phyloP scores from a whole-genome alignment of 2,329 filamentous ascomycete species.

The Hypocrella siamensis region DNA sequence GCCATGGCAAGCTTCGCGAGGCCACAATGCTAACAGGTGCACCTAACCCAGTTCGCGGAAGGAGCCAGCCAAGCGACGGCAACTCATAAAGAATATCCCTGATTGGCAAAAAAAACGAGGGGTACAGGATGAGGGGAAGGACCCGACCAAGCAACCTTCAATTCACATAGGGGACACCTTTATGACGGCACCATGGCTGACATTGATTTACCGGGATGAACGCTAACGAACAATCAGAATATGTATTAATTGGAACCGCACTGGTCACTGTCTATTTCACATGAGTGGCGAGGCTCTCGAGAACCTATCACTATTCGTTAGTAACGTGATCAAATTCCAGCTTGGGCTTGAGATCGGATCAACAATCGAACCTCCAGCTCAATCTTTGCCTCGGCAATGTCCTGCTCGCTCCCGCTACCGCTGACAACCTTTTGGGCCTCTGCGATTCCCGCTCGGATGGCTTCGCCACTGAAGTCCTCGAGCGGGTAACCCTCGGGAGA shows the following conservation, averaged over 20 bases:
- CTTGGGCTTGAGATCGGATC: not conserved
- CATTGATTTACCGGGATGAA: constrained; percentile 20
- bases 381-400: constrained; percentile 97
- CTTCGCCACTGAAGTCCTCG: constrained; percentile 90
- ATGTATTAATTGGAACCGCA: constrained; percentile 26
- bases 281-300: constrained; percentile 67
- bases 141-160: not conserved
- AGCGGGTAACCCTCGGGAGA: constrained; percentile 88
- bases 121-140: not conserved
- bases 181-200: constrained; percentile 13
- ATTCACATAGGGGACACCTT: constrained; percentile 2
- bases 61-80: too few relatives aligned
- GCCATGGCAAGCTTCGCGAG: too few relatives aligned
- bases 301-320: constrained; percentile 37
- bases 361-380: constrained; percentile 66
- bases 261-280: constrained; percentile 55
- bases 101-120: too few relatives aligned
- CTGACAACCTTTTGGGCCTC: constrained; percentile 92
- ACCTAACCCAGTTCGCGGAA: too few relatives aligned
- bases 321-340: not conserved
- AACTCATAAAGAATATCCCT: too few relatives aligned
- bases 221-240: constrained; percentile 19
- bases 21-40: too few relatives aligned
- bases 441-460: constrained; percentile 74
- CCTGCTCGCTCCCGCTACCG: constrained; percentile 86